phyloP scores from a whole-genome alignment of 2,329 filamentous ascomycete genomes.

The Pestalotiopsis sp. region DNA sequence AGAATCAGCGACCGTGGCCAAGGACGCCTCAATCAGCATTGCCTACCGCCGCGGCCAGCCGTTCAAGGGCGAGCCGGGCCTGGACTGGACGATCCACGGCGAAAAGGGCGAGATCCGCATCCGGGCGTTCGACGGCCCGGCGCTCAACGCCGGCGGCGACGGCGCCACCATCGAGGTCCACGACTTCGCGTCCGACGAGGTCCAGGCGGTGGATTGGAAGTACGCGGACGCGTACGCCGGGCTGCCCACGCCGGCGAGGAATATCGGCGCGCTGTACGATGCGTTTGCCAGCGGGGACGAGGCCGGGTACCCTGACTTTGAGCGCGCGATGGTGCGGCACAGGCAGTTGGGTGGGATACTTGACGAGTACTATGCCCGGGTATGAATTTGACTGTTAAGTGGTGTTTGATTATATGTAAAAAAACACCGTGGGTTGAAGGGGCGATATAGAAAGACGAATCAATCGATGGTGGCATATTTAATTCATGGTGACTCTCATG shows the following conservation, averaged over 20 bases:
- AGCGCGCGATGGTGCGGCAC: slow-evolving; percentile 18
- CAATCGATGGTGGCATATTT: too few relatives aligned
- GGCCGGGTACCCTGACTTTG: slow-evolving; percentile 15
- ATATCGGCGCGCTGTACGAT: slow-evolving; percentile 59
- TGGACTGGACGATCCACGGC: slow-evolving; percentile 53
- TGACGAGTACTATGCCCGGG: background rate
- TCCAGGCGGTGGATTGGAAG: slow-evolving; percentile 44
- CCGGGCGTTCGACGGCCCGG: slow-evolving; percentile 22
- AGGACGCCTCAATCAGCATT: slow-evolving; percentile 42
- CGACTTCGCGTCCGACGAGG: slow-evolving; percentile 46
- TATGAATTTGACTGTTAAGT: too few relatives aligned
- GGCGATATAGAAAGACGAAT: too few relatives aligned
- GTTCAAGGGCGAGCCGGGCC: slow-evolving; percentile 46
- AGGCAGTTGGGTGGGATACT: slow-evolving; percentile 17
- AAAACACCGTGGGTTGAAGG: too few relatives aligned
- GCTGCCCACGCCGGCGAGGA: slow-evolving; percentile 45
- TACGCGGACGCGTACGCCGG: slow-evolving; percentile 46
- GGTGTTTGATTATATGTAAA: too few relatives aligned
- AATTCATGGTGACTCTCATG: too few relatives aligned
- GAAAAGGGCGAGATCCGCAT: slow-evolving; percentile 52
- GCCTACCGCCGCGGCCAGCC: slow-evolving; percentile 48
- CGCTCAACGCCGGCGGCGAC: slow-evolving; percentile 27
- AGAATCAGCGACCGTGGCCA: slow-evolving; percentile 21
- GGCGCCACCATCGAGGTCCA: slow-evolving; percentile 52
- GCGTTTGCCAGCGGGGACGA: slow-evolving; percentile 40